Evolutionary conservation across 139 green algal genomes (phyloP).

Genomic region (Tetradesmus lagerheimii): DNA sequence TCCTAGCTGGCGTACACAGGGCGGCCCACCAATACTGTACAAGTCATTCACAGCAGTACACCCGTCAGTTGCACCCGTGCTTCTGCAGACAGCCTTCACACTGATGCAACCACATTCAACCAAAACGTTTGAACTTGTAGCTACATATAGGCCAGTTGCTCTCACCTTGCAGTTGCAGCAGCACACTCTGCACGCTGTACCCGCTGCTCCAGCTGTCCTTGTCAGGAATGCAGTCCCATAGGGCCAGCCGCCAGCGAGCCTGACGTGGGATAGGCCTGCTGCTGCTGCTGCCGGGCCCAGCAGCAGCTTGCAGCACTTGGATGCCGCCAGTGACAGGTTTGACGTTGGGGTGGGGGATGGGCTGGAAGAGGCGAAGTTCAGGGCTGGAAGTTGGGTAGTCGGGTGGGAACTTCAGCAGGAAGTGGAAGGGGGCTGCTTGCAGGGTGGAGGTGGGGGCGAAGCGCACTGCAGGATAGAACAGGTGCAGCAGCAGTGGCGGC

Average conservation of each 20-base stretch:
- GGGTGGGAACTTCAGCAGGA: conserved; percentile 33
- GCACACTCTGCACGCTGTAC: conserved; percentile 46
- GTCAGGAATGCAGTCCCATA: conserved; percentile 49
- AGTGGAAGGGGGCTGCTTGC: conserved; percentile 24
- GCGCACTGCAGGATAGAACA: conserved; percentile 17
- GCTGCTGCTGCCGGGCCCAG: neutral
- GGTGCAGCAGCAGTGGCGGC: neutral
- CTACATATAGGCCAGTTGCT: too few species aligned
- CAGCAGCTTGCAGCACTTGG: neutral
- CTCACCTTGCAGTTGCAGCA: conserved; percentile 52
- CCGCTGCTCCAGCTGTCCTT: conserved; percentile 46
- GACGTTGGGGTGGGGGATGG: conserved; percentile 33
- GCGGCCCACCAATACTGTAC: too few species aligned
- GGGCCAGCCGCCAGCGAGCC: conserved; percentile 20
- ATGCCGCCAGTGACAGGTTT: neutral
- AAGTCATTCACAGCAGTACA: too few species aligned
- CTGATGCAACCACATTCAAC: too few species aligned
- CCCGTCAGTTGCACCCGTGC: too few species aligned
- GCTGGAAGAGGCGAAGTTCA: conserved; percentile 29
- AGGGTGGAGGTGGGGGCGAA: neutral
- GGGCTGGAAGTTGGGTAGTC: conserved; percentile 1
- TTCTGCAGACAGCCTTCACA: too few species aligned
- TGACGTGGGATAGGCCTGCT: neutral
- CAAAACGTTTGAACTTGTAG: too few species aligned
- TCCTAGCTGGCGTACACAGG: too few species aligned